A percentile compares a stretch with the other conserved stretches of the same genome.
phyloP scores from a whole-genome alignment of 2,329 filamentous ascomycete genomes.

The Lasiodiplodia theobromae region DNA sequence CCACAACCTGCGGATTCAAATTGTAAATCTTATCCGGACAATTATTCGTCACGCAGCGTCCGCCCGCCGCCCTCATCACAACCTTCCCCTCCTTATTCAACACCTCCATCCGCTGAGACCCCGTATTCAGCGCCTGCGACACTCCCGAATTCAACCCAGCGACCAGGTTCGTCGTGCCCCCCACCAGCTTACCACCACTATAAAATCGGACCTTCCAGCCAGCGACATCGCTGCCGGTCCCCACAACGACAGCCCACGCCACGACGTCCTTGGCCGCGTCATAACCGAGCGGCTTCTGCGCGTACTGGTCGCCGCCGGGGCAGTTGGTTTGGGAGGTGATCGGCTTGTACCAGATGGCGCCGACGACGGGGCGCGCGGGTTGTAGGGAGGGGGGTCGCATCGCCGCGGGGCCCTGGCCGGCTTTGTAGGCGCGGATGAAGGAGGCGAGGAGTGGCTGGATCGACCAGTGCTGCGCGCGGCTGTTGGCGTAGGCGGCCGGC shows the following conservation, averaged over 20 bases:
- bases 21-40: background rate
- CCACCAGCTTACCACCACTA: background rate
- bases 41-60: background rate
- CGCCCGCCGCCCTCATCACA: background rate
- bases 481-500: no score
- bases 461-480: no score
- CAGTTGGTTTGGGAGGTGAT: background rate
- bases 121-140: background rate
- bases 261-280: background rate
- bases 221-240: background rate
- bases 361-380: background rate
- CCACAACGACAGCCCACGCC: background rate
- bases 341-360: conserved; percentile 10
- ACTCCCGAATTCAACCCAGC: background rate
- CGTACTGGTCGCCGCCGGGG: background rate
- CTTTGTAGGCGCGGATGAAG: no score
- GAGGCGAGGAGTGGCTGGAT: no score
- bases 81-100: background rate
- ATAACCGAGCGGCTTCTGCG: background rate
- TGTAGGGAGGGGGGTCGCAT: background rate
- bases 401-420: no score
- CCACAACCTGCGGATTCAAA: conserved; percentile 9
- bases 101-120: background rate
- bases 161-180: background rate
- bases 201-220: background rate